These are phyloP conservation scores for Xylaria longipes DNA, from an alignment of 495 filamentous ascomycete genomes.

Conservation along the genomic window DNA sequence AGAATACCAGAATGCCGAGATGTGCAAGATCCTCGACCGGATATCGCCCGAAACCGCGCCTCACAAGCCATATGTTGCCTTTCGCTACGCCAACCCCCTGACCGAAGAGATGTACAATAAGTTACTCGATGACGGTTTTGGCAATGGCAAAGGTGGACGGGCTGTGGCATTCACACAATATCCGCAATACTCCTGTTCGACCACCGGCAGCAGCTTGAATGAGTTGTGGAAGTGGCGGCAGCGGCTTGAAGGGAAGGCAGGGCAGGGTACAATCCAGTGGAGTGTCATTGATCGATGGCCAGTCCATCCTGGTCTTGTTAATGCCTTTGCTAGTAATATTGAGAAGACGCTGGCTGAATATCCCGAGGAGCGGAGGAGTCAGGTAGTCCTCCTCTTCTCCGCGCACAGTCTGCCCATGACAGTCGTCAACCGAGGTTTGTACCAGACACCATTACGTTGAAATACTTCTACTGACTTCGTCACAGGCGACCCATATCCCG, in stretches of 20 bases:
- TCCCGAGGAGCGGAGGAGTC: conserved; percentile 73
- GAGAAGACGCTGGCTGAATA: conserved; percentile 83
- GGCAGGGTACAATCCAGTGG: conserved; percentile 80
- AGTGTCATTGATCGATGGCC: conserved; percentile 99
- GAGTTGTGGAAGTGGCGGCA: conserved; percentile 97
- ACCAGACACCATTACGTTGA: conserved; percentile 7
- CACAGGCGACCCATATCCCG: conserved; percentile 90
- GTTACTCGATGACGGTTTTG: conserved; percentile 87
- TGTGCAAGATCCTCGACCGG: conserved; percentile 94
- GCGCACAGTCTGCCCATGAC: conserved; percentile 97
- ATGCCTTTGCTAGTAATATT: conserved; percentile 90
- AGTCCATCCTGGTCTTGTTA: conserved; percentile 83
- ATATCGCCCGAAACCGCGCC: conserved; percentile 92
- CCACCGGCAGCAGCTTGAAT: conserved; percentile 94
- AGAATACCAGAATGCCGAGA: conserved; percentile 87
- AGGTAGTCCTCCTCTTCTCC: conserved; percentile 89
- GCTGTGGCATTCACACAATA: conserved; percentile 99
- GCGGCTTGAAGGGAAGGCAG: conserved; percentile 79
- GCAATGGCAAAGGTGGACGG: conserved; percentile 80
- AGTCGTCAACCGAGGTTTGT: conserved; percentile 86
- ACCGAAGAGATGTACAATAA: conserved; percentile 90
- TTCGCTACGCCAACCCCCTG: conserved; percentile 91
- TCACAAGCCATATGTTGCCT: conserved; percentile 98
- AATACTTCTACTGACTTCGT: conserved; percentile 29
- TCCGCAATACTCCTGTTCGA: conserved; percentile 98